Conservation (phyloP, 176 grass and related monocot genomes). For the Oryza glaberrima region DNA sequence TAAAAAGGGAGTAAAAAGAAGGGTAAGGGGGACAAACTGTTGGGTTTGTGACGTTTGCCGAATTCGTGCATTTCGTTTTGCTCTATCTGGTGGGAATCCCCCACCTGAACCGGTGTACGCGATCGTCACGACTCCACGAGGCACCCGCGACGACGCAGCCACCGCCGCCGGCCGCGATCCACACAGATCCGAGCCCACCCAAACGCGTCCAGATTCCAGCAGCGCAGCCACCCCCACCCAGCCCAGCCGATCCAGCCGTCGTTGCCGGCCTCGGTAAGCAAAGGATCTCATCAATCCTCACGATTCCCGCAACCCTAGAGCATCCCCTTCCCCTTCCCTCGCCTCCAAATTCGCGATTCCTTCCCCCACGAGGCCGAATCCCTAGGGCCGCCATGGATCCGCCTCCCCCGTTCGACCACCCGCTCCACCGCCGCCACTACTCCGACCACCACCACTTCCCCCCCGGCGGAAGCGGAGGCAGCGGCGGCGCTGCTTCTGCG, state of each 20-base stretch:
- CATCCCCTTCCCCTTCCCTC: not conserved
- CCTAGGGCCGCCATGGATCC: constrained; percentile 52
- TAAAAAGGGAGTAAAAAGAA: too few species aligned
- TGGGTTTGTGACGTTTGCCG: too few species aligned
- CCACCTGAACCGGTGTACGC: too few species aligned
- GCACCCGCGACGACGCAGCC: not conserved
- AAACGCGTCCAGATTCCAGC: not conserved
- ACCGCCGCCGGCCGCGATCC: not conserved
- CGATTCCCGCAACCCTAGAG: constrained; percentile 17
- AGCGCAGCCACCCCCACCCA: not conserved
- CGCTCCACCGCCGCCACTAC: constrained; percentile 43
- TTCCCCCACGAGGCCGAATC: not conserved
- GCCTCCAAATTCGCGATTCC: constrained; percentile 1
- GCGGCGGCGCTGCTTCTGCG: constrained; percentile 8
- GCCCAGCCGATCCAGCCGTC: constrained; percentile 9
- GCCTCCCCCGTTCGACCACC: constrained; percentile 52
- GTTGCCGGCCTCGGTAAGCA: constrained; percentile 31
- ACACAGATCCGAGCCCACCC: not conserved
- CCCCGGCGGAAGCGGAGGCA: not conserved
- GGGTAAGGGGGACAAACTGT: not conserved
- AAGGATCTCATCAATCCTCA: not conserved
- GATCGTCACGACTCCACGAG: not conserved
- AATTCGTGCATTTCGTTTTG: too few species aligned
- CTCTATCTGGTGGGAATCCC: too few species aligned
- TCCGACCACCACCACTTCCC: constrained; percentile 19